phyloP scores from a whole-genome alignment of 2,329 filamentous ascomycete species.

The Botryotinia calthae region DNA sequence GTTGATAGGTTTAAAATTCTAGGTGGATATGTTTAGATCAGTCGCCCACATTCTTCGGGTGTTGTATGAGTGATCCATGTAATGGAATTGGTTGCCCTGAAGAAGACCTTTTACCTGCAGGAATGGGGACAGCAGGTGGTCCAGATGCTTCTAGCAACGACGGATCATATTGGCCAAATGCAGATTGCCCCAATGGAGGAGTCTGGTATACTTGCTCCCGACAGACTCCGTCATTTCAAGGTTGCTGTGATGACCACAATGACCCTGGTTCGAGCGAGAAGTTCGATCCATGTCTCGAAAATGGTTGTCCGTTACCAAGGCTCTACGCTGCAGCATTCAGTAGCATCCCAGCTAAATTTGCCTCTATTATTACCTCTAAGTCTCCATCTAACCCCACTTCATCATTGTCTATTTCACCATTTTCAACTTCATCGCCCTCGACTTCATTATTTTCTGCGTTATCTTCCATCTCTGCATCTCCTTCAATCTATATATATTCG shows the following conservation, averaged over 20 bases:
- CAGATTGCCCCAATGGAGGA: constrained; percentile 13
- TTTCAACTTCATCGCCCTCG: not conserved
- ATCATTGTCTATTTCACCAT: not conserved
- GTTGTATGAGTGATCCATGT: constrained; percentile 27
- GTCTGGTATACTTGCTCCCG: not conserved
- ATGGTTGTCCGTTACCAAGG: not conserved
- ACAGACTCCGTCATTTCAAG: constrained; percentile 10
- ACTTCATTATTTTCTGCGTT: not conserved
- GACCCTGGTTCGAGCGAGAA: not conserved
- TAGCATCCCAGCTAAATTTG: not conserved
- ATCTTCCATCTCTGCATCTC: not conserved
- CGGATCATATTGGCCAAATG: not conserved
- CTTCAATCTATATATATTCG: not conserved
- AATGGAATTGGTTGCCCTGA: constrained; percentile 25
- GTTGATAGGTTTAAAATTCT: not conserved
- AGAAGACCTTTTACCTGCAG: constrained; percentile 23
- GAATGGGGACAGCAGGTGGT: constrained; percentile 21
- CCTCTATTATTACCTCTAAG: not conserved
- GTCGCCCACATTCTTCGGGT: constrained; percentile 28
- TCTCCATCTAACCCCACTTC: not conserved
- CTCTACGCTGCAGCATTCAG: not conserved
- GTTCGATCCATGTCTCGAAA: not conserved
- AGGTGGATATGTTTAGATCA: constrained; percentile 26
- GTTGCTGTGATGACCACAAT: not conserved
- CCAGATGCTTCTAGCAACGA: constrained; percentile 5